Evolutionary conservation across 768 basidiomycete species (phyloP).

Genomic region (Pleurotus djamor): DNA sequence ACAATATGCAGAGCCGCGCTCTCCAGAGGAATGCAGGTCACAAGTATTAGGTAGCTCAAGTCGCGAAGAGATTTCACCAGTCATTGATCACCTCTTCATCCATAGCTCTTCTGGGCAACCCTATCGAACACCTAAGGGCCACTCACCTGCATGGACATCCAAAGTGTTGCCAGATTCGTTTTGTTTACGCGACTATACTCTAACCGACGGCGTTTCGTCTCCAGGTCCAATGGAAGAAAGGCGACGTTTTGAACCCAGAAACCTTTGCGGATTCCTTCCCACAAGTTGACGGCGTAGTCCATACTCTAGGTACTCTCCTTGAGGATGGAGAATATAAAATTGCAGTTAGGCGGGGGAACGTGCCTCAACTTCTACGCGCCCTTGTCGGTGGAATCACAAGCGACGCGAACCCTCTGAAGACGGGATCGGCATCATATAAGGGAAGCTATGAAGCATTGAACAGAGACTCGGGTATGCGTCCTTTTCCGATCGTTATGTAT

Average conservation of each 20-base stretch:
- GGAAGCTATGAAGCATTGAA: constrained; percentile 80
- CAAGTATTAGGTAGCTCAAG: constrained; percentile 73
- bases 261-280: constrained; percentile 71
- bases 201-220: constrained; percentile 12
- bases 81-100: too few species aligned
- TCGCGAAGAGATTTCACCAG: too few species aligned
- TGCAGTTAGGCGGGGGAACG: constrained; percentile 57
- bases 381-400: constrained; percentile 39
- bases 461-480: constrained; percentile 78
- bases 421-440: constrained; percentile 25
- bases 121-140: constrained; percentile 86
- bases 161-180: constrained; percentile 45
- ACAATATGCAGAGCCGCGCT: constrained; percentile 90
- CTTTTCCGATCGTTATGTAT: constrained; percentile 6
- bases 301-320: constrained; percentile 89
- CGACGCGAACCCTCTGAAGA: constrained; percentile 59
- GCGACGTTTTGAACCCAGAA: constrained; percentile 76
- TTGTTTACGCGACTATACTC: constrained; percentile 10
- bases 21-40: constrained; percentile 80
- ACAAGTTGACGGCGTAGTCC: constrained; percentile 76
- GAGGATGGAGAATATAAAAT: constrained; percentile 82
- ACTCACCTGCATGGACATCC: constrained; percentile 81
- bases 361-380: constrained; percentile 47
- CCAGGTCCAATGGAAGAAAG: constrained; percentile 87
- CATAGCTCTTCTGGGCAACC: constrained; percentile 83